These are phyloP conservation scores for Phytophthora crassamura DNA, from an alignment of 352 stramenopile genomes.

Conservation along the genomic window DNA sequence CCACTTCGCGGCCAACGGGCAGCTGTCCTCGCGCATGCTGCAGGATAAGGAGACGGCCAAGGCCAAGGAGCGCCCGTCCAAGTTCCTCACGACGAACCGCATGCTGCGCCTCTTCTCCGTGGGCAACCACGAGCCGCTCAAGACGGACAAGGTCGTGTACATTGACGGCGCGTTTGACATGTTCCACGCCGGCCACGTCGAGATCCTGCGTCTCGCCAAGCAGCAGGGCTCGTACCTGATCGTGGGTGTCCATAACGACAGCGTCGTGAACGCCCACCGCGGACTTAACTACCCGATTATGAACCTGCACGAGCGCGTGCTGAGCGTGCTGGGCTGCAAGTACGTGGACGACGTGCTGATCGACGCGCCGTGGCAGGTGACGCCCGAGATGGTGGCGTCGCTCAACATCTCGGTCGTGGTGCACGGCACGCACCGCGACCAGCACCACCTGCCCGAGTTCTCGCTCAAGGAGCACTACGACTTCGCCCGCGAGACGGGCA, in stretches of 20 bases:
- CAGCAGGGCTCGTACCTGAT: constrained; percentile 96
- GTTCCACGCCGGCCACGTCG: constrained; percentile 98
- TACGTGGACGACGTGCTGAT: constrained; percentile 99
- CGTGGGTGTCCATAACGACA: constrained; percentile 97
- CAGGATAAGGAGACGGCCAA: constrained; percentile 37
- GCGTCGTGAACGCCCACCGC: constrained; percentile 89
- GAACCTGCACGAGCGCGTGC: constrained; percentile 98
- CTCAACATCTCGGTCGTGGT: constrained; percentile 88
- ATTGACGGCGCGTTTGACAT: constrained; percentile 99
- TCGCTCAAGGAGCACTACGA: constrained; percentile 86
- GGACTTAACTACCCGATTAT: constrained; percentile 97
- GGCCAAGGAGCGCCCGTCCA: constrained; percentile 83
- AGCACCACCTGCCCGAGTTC: constrained; percentile 60
- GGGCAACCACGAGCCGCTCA: constrained; percentile 88
- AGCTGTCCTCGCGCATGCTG: constrained; percentile 79
- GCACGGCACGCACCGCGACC: constrained; percentile 88
- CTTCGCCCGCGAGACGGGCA: constrained; percentile 76
- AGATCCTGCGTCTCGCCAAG: constrained; percentile 95
- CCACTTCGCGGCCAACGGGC: constrained; percentile 70
- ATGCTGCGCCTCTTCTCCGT: constrained; percentile 94
- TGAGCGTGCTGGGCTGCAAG: constrained; percentile 96
- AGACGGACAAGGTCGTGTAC: constrained; percentile 95
- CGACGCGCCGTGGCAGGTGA: constrained; percentile 96
- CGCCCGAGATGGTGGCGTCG: constrained; percentile 96
- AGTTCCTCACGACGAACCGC: constrained; percentile 96